Evolutionary conservation across 2,329 filamentous ascomycete species (phyloP).

Genomic region (Coniochaeta hoffmannii): DNA sequence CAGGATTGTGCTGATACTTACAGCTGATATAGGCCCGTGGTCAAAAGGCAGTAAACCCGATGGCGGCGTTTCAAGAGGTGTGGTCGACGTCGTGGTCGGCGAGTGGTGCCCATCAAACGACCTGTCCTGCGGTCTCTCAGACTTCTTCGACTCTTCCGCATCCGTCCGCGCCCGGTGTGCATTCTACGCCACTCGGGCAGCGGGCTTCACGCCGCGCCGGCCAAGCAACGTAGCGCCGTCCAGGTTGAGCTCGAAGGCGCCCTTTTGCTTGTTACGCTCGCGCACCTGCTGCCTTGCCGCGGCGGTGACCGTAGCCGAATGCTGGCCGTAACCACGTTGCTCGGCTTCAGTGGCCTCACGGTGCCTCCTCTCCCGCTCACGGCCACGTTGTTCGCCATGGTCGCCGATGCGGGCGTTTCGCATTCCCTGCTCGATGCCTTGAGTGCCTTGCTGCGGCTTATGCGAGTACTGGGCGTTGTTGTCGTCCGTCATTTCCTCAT

Average conservation of each 20-base stretch:
- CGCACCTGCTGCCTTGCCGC: slow-evolving; percentile 75
- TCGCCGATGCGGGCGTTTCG: slow-evolving; percentile 69
- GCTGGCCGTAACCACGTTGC: slow-evolving; percentile 76
- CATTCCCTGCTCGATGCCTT: slow-evolving; percentile 79
- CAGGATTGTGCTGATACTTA: neutral
- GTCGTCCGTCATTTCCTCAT: slow-evolving; percentile 58
- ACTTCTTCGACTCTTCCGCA: neutral
- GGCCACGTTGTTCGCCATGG: slow-evolving; percentile 43
- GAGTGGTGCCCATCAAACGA: neutral
- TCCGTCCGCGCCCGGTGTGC: neutral
- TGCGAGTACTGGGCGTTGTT: slow-evolving; percentile 38
- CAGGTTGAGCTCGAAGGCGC: slow-evolving; percentile 84
- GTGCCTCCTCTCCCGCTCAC: slow-evolving; percentile 36
- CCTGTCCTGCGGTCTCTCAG: neutral
- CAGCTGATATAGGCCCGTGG: neutral
- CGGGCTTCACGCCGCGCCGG: slow-evolving; percentile 51
- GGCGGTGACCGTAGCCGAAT: slow-evolving; percentile 74
- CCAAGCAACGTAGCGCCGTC: slow-evolving; percentile 87
- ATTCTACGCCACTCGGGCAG: slow-evolving; percentile 31
- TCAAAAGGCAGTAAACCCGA: neutral
- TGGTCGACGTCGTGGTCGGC: neutral
- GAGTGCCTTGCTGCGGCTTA: slow-evolving; percentile 37
- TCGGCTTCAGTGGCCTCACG: slow-evolving; percentile 20
- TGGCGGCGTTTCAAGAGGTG: neutral
- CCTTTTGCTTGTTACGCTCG: slow-evolving; percentile 61